phyloP scores from a whole-genome alignment of 2,329 filamentous ascomycete genomes.

The Beauveria bassiana region DNA sequence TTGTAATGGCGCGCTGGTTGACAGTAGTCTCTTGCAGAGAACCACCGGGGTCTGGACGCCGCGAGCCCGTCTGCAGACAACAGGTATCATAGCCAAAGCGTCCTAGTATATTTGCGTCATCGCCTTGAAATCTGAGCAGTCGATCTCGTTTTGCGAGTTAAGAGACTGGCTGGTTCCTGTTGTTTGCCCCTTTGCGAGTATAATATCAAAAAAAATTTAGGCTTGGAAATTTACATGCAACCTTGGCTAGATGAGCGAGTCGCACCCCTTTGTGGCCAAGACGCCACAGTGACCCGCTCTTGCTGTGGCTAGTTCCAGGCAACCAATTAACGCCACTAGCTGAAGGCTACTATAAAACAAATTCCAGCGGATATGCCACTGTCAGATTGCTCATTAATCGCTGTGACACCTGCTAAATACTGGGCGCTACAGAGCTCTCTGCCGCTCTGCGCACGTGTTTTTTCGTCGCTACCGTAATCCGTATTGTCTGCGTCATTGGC shows the following conservation, averaged over 20 bases:
- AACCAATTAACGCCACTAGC: neutral
- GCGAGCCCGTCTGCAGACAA: constrained; percentile 5
- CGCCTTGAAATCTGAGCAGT: neutral
- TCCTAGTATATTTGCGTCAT: constrained; percentile 4
- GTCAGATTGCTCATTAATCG: neutral
- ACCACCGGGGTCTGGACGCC: neutral
- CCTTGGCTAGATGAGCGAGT: neutral
- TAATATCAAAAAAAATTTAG: neutral
- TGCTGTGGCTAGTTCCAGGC: neutral
- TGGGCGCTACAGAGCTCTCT: neutral
- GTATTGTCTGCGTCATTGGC: neutral
- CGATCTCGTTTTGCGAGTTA: neutral
- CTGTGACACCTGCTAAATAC: neutral
- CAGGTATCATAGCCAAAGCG: neutral
- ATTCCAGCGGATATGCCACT: neutral
- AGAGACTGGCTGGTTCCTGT: neutral
- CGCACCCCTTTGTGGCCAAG: neutral
- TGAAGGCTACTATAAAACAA: neutral
- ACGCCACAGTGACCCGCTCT: constrained; percentile 1
- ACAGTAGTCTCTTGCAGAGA: neutral
- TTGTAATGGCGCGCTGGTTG: neutral
- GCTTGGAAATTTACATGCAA: neutral
- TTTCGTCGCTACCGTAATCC: neutral
- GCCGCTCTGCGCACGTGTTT: neutral
- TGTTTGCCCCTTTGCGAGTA: neutral